These are phyloP conservation scores for Atkinsonella hypoxylon DNA, from an alignment of 2,329 filamentous ascomycete genomes.

Conservation along the genomic window DNA sequence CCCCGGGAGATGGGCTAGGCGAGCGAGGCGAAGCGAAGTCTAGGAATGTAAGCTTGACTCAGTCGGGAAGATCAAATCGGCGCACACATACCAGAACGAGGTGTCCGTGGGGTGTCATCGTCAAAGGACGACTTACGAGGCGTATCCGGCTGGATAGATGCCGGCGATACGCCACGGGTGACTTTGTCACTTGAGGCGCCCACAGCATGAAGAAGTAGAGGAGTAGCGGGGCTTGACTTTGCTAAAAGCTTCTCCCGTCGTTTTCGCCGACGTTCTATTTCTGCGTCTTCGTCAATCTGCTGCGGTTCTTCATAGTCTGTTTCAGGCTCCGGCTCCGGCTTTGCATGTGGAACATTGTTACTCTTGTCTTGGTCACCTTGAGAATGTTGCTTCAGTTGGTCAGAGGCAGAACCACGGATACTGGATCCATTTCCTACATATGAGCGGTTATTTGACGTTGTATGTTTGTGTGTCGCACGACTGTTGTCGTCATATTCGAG, in stretches of 20 bases:
- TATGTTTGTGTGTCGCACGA: slow-evolving; percentile 25
- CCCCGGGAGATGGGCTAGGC: slow-evolving; percentile 38
- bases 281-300: slow-evolving; percentile 65
- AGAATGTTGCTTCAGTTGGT: slow-evolving; percentile 43
- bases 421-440: slow-evolving; percentile 46
- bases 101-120: slow-evolving; percentile 30
- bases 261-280: slow-evolving; percentile 76
- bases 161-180: slow-evolving; percentile 39
- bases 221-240: slow-evolving; percentile 64
- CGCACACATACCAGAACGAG: slow-evolving; percentile 34
- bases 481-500: slow-evolving; percentile 6
- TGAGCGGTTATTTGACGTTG: slow-evolving; percentile 53
- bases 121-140: slow-evolving; percentile 21
- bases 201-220: slow-evolving; percentile 64
- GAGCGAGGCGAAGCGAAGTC: slow-evolving; percentile 29
- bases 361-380: slow-evolving; percentile 7
- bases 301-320: slow-evolving; percentile 41
- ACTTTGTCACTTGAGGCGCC: slow-evolving; percentile 49
- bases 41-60: slow-evolving; percentile 15
- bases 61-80: neutral
- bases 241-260: slow-evolving; percentile 75
- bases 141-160: slow-evolving; percentile 34
- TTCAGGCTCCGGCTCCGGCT: slow-evolving; percentile 14
- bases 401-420: slow-evolving; percentile 52
- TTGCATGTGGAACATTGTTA: slow-evolving; percentile 10